Conservation (phyloP, 1,139 yeast species). For the Hanseniaspora gamundiae region DNA sequence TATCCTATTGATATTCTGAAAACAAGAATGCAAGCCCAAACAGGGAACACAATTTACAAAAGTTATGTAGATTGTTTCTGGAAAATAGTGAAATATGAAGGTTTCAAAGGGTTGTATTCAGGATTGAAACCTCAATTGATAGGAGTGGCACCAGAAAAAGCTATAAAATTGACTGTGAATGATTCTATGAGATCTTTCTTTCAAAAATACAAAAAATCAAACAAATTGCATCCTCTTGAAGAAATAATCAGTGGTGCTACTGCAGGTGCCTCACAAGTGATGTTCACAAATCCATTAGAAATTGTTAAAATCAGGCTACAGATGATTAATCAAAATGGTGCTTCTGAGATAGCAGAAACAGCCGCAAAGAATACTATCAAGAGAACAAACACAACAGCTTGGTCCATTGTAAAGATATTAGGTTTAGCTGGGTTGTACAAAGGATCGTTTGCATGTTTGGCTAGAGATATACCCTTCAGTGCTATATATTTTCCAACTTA, state of each 20-base stretch:
- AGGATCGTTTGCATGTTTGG: slow-evolving; percentile 84
- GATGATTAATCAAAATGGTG: slow-evolving; percentile 63
- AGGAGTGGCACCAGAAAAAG: slow-evolving; percentile 98
- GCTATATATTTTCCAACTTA: slow-evolving; percentile 97
- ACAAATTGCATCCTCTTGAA: slow-evolving; percentile 51
- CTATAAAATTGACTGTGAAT: slow-evolving; percentile 89
- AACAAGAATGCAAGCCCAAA: slow-evolving; percentile 96
- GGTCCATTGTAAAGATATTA: slow-evolving; percentile 62
- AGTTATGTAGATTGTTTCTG: slow-evolving; percentile 80
- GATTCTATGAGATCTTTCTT: slow-evolving; percentile 74
- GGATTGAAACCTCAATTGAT: slow-evolving; percentile 91
- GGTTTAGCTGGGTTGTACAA: slow-evolving; percentile 81
- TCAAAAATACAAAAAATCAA: slow-evolving; percentile 41
- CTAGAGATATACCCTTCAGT: slow-evolving; percentile 93
- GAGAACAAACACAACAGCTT: slow-evolving; percentile 38
- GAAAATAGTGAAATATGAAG: slow-evolving; percentile 68
- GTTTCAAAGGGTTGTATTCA: slow-evolving; percentile 78
- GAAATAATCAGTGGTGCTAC: slow-evolving; percentile 83
- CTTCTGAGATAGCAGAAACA: slow-evolving; percentile 16
- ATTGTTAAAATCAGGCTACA: slow-evolving; percentile 91
- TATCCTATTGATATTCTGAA: slow-evolving; percentile 94
- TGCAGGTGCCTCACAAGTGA: slow-evolving; percentile 95
- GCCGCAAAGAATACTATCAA: slow-evolving; percentile 7
- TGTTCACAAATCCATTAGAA: slow-evolving; percentile 92
- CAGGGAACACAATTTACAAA: slow-evolving; percentile 51